Base-by-base conservation (phyloP, 148 eudicot genomes). In the Chenopodium suecicum region DNA sequence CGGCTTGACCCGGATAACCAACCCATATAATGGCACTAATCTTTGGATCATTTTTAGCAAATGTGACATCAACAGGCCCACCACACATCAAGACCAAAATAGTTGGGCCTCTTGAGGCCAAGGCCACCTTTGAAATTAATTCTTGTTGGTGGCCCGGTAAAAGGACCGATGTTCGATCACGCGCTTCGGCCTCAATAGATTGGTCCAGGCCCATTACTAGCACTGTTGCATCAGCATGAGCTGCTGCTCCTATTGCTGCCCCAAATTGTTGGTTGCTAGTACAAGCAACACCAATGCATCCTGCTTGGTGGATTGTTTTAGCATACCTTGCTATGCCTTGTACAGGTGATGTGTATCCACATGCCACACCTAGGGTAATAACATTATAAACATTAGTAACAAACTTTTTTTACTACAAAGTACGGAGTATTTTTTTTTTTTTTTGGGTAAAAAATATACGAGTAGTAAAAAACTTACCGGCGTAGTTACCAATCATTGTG, bases 31-130 rank as follows among this genome's bases (percentile, higher is more conserved):
- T 91, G 68, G 89, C 89, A 20, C 82, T 56, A 80, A 91, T 86
- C 10, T 78, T 77, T 0, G 83, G 77, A 68, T 89, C 77, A 74
- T 83, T 82, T 73, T 90, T 91, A 7, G 95, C 98, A 63, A 91
- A 94, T 2, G 91, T 31, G 31, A 94, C 82, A 78, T 94, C 98
- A 3, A 94, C 79, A n/a, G 97, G 97, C 17, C 97, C 94, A 79
- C 97, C 98, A 12, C 94, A 90, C 97, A 92, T 94, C 70, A 94
- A 76, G 74, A 94, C 97, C 41, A 94, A 68, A 3, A 91, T 81
- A 2, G 83, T 80, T 16, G 98, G 98, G 50, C 95, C 98, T 84
- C 82, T 88, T 5, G 98, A 92, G 76, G 92, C 94, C 77, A 1
- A 71, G n/a, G 97, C 92, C 10, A 91, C 97, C 19, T 85, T 78